phyloP scores from a whole-genome alignment of 75 land plant species.

The Pinus taeda region DNA sequence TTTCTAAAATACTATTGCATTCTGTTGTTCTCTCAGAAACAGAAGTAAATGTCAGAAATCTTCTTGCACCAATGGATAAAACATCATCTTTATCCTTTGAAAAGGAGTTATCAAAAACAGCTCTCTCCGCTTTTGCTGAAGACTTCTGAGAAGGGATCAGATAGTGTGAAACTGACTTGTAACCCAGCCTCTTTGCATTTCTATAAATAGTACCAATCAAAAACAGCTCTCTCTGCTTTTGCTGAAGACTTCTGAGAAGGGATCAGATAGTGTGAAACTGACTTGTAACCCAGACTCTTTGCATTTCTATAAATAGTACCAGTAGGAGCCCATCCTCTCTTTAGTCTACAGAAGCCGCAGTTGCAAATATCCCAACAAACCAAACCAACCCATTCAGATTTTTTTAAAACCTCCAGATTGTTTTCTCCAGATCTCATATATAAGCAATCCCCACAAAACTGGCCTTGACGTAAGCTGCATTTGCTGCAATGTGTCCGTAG shows the following conservation, averaged over 20 bases:
- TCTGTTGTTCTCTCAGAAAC: no score
- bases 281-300: slow-evolving; percentile 50
- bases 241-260: slow-evolving; percentile 25
- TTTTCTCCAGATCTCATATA: slow-evolving; percentile 83
- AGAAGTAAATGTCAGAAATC: background rate
- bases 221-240: background rate
- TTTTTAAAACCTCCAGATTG: slow-evolving; percentile 67
- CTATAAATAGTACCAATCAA: no score
- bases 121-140: no score
- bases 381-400: slow-evolving; percentile 76
- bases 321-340: slow-evolving; percentile 89
- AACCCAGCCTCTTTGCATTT: background rate
- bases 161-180: background rate
- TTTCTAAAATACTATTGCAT: no score
- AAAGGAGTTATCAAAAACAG: background rate
- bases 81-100: background rate
- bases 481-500: no score
- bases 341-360: slow-evolving; percentile 78
- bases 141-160: no score
- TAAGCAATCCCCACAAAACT: no score
- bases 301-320: slow-evolving; percentile 52
- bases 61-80: background rate
- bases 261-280: slow-evolving; percentile 90
- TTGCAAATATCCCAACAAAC: slow-evolving; percentile 86
- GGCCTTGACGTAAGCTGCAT: no score